Base-by-base conservation (phyloP, 495 filamentous ascomycete species). In the Trichoderma orchidacearum region DNA sequence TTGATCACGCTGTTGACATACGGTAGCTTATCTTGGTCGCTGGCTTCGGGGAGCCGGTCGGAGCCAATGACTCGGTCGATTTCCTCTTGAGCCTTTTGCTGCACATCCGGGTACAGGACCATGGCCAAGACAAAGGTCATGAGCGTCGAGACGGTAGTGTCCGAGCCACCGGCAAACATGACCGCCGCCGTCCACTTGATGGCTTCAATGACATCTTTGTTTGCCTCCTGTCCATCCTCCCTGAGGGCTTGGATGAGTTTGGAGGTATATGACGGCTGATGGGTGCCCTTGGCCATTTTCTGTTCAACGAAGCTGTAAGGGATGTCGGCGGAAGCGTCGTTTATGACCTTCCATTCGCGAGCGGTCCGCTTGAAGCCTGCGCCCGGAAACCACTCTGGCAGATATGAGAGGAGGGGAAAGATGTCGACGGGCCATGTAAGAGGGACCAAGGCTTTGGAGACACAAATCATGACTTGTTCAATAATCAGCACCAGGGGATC, bases 1-100 rank as follows among this genome's bases (percentile, higher is more conserved):
- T 76, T 78, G 35, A 73, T 67, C 6, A 74, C 60, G 5, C 60
- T 64, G 53, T 18, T 36, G 23, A 71, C 64, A 58, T 79, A 80
- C 1, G 74, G 75, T 7, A 79, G 62, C 31, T 68, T 63, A 17
- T 56, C 52, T 50, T 70, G 61, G 61, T 80, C 75, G 11, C 60
- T 60, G 60, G 72, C 72, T 57, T 56, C 65, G 0, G 76, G 76
- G n/a, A 68, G 62, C 0, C 75, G 64, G 34, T 68, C 67, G 12
- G 55, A 6, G 1, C 76, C 73, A n/a, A 76, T 53, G 3, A 77
- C 71, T 0, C 60, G 51, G 57, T 80, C 78, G 13, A 82, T 67
- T 57, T 82, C 77, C 27, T 70, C 75, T 55, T 76, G 75, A 5
- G 76, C 76, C 18, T 68, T 73, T 5, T 60, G 60, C 55, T 76